A percentile compares a stretch with the other conserved stretches of the same genome.
Evolutionary conservation across 225 moss, liverwort and hornwort genomes (phyloP).

Genomic region (Anthoceros angustus): DNA sequence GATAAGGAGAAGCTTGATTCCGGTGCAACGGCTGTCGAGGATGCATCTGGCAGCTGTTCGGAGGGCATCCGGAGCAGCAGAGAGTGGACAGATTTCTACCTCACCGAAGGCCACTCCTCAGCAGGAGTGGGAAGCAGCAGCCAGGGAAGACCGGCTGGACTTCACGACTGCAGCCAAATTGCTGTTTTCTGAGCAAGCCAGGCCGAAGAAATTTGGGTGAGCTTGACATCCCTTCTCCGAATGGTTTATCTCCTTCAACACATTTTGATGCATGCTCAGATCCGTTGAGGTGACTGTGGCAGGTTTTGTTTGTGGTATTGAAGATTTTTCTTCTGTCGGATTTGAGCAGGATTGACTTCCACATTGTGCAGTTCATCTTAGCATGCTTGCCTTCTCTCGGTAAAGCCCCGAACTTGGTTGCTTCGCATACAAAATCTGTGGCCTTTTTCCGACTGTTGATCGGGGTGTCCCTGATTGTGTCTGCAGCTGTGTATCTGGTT

Average conservation of each 20-base stretch:
- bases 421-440: slow-evolving; percentile 8
- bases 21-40: not conserved
- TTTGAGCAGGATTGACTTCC: slow-evolving; percentile 66
- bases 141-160: slow-evolving; percentile 69
- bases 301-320: slow-evolving; percentile 17
- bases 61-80: not conserved
- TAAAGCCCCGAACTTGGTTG: slow-evolving; percentile 12
- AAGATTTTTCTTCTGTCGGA: slow-evolving; percentile 27
- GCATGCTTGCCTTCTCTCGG: slow-evolving; percentile 65
- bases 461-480: not conserved
- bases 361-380: slow-evolving; percentile 70
- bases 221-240: not conserved
- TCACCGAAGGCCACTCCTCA: not conserved
- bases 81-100: not conserved
- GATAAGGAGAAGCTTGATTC: not conserved
- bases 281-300: not conserved
- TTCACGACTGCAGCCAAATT: slow-evolving; percentile 46
- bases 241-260: not conserved
- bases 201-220: slow-evolving; percentile 56
- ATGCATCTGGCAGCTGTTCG: not conserved
- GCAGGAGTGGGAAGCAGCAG: slow-evolving; percentile 56
- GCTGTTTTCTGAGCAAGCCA: slow-evolving; percentile 36
- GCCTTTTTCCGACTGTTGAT: not conserved
- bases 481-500: slow-evolving; percentile 49
- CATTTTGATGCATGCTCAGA: not conserved